Evolutionary conservation across 257 asterid genomes (phyloP).

Genomic region (Solanum pennellii): DNA sequence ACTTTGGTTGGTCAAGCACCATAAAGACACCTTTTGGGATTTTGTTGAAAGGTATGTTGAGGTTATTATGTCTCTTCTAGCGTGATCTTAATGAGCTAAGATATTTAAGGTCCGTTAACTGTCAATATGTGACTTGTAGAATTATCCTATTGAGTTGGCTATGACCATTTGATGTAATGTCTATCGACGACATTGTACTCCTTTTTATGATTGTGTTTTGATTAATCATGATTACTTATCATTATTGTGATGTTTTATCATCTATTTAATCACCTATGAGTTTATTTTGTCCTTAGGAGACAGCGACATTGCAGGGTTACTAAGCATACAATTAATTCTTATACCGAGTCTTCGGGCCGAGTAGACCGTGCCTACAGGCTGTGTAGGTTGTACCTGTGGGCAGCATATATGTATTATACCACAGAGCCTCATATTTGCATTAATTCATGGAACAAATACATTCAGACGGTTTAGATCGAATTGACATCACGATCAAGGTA

Average conservation of each 20-base stretch:
- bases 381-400: neutral
- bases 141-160: neutral
- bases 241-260: neutral
- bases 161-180: neutral
- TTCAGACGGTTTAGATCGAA: too few species aligned
- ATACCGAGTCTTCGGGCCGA: too few species aligned
- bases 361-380: neutral
- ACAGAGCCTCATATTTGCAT: neutral
- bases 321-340: too few species aligned
- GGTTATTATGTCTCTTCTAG: neutral
- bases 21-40: neutral
- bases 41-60: neutral
- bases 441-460: neutral
- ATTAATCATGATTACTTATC: neutral
- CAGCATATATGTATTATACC: neutral
- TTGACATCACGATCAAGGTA: neutral
- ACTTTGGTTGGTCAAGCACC: neutral
- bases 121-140: neutral
- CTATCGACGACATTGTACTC: neutral
- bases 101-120: neutral
- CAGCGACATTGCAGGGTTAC: too few species aligned
- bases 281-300: too few species aligned
- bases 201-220: neutral
- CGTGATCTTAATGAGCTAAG: neutral
- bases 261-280: too few species aligned